These are phyloP conservation scores for Hericium alpestre DNA, from an alignment of 768 basidiomycete genomes.

Conservation along the genomic window DNA sequence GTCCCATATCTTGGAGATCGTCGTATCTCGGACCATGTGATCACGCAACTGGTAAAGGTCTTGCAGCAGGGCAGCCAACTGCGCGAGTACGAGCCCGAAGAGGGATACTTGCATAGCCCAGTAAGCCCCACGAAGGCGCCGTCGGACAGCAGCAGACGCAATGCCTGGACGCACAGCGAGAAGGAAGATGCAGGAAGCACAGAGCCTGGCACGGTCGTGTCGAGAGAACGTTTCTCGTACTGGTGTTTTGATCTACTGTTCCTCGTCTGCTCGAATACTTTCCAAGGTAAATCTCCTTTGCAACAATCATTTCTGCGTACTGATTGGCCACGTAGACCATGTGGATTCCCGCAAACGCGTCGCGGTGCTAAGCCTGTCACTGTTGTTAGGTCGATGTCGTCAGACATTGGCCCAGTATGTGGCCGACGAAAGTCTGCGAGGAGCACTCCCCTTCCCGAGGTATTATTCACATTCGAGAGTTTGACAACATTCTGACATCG, in stretches of 20 bases:
- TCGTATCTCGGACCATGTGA: conserved; percentile 61
- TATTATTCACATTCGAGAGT: conserved; percentile 19
- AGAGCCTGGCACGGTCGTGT: conserved; percentile 40
- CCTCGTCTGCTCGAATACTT: conserved; percentile 60
- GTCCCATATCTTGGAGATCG: conserved; percentile 62
- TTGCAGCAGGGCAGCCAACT: conserved; percentile 65
- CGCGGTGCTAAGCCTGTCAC: conserved; percentile 61
- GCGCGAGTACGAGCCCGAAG: conserved; percentile 11
- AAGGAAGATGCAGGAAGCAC: conserved; percentile 30
- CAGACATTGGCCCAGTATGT: conserved; percentile 60
- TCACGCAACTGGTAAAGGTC: conserved; percentile 56
- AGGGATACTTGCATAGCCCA: conserved; percentile 2
- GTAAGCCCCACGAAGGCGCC: conserved; percentile 12
- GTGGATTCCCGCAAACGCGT: conserved; percentile 52
- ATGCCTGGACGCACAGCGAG: background rate
- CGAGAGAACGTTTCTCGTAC: conserved; percentile 80
- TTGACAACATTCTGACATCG: background rate
- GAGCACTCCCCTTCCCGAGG: conserved; percentile 83
- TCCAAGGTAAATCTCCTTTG: conserved; percentile 35
- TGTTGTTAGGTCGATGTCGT: conserved; percentile 69
- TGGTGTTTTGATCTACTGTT: conserved; percentile 90
- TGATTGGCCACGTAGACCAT: conserved; percentile 36
- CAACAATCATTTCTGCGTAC: background rate
- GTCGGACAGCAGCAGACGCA: background rate
- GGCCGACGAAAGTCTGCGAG: conserved; percentile 79